Evolutionary conservation across 2,329 filamentous ascomycete genomes (phyloP).

Genomic region (Geosmithia morbida): DNA sequence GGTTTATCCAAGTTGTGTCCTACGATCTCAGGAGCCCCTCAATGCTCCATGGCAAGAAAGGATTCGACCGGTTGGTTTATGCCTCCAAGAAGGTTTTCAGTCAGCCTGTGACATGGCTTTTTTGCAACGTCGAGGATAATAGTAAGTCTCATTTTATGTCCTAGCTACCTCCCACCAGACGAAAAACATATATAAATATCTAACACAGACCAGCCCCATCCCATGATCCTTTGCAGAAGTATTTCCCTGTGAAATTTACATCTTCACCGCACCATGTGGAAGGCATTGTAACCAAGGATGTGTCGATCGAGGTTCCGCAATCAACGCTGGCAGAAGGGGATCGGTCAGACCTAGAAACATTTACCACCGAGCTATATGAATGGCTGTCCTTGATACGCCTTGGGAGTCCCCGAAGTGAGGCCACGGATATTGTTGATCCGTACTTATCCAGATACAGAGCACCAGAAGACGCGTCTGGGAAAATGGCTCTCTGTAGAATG

Average conservation of each 20-base stretch:
- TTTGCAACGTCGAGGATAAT: conserved; percentile 41
- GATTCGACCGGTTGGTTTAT: conserved; percentile 64
- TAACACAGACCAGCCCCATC: conserved; percentile 23
- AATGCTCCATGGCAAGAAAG: conserved; percentile 74
- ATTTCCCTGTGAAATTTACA: conserved; percentile 27
- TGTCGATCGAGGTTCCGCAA: conserved; percentile 10
- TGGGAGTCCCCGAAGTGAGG: conserved; percentile 45
- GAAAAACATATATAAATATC: conserved; percentile 3
- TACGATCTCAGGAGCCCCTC: conserved; percentile 57
- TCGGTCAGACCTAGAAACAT: conserved; percentile 43
- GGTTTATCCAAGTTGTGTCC: conserved; percentile 48
- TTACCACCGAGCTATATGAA: conserved; percentile 51
- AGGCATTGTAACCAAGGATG: conserved; percentile 7
- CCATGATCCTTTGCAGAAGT: conserved; percentile 32
- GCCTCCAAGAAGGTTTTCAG: conserved; percentile 67
- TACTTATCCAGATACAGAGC: conserved; percentile 55
- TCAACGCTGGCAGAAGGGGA: conserved; percentile 18
- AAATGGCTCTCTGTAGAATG: conserved; percentile 29
- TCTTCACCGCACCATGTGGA: conserved; percentile 10
- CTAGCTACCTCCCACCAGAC: conserved; percentile 1
- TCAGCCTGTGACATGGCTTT: conserved; percentile 59
- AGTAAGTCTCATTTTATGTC: conserved; percentile 8
- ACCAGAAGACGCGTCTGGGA: conserved; percentile 23
- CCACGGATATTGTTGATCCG: conserved; percentile 46
- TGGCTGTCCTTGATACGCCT: conserved; percentile 59